A percentile compares a stretch with the other conserved stretches of the same genome.
These are phyloP conservation scores for Fagus sylvatica DNA, from an alignment of 306 rosid genomes.

Conservation along the genomic window DNA sequence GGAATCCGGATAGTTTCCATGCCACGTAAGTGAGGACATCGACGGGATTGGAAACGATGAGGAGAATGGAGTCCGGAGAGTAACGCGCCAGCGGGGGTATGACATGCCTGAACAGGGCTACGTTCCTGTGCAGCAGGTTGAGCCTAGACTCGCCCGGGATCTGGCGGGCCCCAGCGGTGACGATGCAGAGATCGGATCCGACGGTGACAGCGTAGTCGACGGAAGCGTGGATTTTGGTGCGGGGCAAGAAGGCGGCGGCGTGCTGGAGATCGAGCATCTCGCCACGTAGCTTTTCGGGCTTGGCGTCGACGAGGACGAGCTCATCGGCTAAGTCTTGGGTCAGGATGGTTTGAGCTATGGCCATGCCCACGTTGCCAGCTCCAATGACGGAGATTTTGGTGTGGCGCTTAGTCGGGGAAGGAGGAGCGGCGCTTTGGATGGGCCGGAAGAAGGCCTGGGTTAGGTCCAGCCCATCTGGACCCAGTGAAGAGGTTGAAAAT, in stretches of 20 bases:
- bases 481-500: slow-evolving; percentile 51
- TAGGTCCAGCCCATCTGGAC: slow-evolving; percentile 79
- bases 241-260: slow-evolving; percentile 94
- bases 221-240: slow-evolving; percentile 76
- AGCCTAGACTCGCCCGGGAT: slow-evolving; percentile 68
- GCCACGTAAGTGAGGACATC: slow-evolving; percentile 79
- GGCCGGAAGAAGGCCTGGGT: slow-evolving; percentile 66
- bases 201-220: slow-evolving; percentile 66
- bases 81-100: slow-evolving; percentile 64
- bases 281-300: slow-evolving; percentile 79
- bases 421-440: slow-evolving; percentile 48
- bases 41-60: slow-evolving; percentile 84
- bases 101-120: slow-evolving; percentile 55
- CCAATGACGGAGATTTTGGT: slow-evolving; percentile 77
- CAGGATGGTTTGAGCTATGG: slow-evolving; percentile 93
- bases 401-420: slow-evolving; percentile 61
- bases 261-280: slow-evolving; percentile 95
- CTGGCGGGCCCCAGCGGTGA: slow-evolving; percentile 90
- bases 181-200: slow-evolving; percentile 84
- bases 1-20: slow-evolving; percentile 90
- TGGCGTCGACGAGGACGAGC: slow-evolving; percentile 71
- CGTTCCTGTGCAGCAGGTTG: slow-evolving; percentile 75
- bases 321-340: slow-evolving; percentile 81
- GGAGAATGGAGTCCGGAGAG: slow-evolving; percentile 56
- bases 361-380: slow-evolving; percentile 96